These are phyloP conservation scores for Oryza nivara DNA, from an alignment of 176 grass and related monocot genomes.

Conservation along the genomic window DNA sequence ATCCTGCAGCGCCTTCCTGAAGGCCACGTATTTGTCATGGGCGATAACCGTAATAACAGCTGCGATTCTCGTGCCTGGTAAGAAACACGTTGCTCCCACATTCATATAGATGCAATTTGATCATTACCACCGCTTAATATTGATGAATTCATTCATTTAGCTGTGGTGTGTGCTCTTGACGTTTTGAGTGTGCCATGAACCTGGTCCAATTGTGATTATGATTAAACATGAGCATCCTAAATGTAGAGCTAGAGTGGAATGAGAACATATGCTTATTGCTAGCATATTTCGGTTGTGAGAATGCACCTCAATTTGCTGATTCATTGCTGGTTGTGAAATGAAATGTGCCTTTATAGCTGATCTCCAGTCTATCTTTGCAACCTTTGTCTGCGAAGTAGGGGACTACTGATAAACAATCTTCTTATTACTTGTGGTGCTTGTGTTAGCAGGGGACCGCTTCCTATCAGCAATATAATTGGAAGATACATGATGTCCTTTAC, in stretches of 20 bases:
- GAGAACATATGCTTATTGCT: neutral
- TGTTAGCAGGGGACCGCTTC: slow-evolving; percentile 57
- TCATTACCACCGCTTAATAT: neutral
- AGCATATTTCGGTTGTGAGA: neutral
- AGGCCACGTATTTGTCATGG: slow-evolving; percentile 60
- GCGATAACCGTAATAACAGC: slow-evolving; percentile 59
- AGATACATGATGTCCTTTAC: slow-evolving; percentile 56
- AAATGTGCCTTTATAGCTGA: neutral
- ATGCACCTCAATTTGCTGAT: neutral
- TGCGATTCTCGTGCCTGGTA: slow-evolving; percentile 62
- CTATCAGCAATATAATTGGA: slow-evolving; percentile 51
- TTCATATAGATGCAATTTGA: no score
- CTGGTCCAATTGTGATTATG: neutral
- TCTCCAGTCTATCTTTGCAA: neutral
- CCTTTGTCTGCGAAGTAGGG: neutral
- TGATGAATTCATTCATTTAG: slow-evolving; percentile 9
- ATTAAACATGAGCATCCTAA: neutral
- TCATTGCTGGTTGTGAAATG: neutral
- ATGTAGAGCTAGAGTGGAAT: neutral
- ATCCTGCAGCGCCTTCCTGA: slow-evolving; percentile 54
- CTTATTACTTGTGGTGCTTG: slow-evolving; percentile 21
- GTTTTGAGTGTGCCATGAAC: neutral
- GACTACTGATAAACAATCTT: neutral
- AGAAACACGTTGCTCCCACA: slow-evolving; percentile 15
- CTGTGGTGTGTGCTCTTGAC: neutral